Base-by-base conservation (phyloP, 2,329 filamentous ascomycete species). In the Thielaviopsis ethacetica region DNA sequence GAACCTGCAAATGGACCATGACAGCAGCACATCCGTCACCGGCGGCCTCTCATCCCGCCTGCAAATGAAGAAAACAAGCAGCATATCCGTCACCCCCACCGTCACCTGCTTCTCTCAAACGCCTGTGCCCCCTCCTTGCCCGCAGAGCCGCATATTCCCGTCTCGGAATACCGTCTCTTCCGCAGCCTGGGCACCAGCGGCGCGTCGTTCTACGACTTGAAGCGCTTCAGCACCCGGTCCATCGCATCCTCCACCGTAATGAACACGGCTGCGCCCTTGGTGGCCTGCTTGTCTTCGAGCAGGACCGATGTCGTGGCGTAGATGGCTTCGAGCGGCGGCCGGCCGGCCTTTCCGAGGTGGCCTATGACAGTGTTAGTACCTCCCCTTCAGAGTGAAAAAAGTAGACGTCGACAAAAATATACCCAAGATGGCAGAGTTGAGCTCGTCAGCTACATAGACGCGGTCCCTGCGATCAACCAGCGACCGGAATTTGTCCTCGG, bases 371-470 rank as follows among this genome's bases (percentile, higher is more conserved):
- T 44, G 27, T 5, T n/a, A 26, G 26, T 41, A 24, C 0, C 30
- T 3, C 53, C 24, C n/a, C n/a, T n/a, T n/a, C 26, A 56, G 17
- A 53, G 5, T 22, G 6, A 19, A 56, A 58, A 59, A 51, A 60
- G 12, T 22, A n/a, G n/a, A n/a, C n/a, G n/a, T n/a, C n/a, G 41
- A 7, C 53, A 47, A 19, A 41, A 19, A 77, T 83, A 73, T 74
- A 95, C 90, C 83, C 62, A 98, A 71, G 65, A 98, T 95, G 53
- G 89, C 91, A 62, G 88, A 88, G 70, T 97, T 97, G 59, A 98
- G 75, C 70, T 95, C 91, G 72, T 98, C 93, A 9, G 91, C 91
- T 49, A 97, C 88, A 19, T 82, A 77, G 19, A 84, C 81, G 51
- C 93, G 77, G 1, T 88, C 89, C 57, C 79, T 81, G 47, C 80